phyloP scores from a whole-genome alignment of 192 early-diverging fungal species.

The Rhizophagus clarus region DNA sequence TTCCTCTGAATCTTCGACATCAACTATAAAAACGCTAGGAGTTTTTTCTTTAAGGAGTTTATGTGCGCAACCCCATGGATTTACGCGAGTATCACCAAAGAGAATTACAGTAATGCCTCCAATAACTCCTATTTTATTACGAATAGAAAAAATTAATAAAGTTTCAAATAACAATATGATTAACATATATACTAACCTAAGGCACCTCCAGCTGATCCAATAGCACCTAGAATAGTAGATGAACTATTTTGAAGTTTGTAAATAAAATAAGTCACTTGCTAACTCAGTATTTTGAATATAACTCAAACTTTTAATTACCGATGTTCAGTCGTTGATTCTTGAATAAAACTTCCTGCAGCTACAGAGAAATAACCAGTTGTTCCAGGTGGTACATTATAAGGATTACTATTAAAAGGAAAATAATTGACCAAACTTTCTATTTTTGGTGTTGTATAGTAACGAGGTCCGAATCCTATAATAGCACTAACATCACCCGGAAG shows the following conservation, averaged over 20 bases:
- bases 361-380: constrained; percentile 20
- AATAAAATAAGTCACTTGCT: background rate
- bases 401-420: constrained; percentile 9
- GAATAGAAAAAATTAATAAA: background rate
- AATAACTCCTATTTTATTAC: background rate
- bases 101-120: background rate
- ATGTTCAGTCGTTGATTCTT: background rate
- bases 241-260: background rate
- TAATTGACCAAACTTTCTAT: constrained; percentile 2
- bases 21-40: too few relatives aligned
- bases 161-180: background rate
- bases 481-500: background rate
- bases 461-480: background rate
- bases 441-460: background rate
- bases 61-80: background rate
- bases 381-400: background rate
- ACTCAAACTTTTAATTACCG: background rate
- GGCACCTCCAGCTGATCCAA: background rate
- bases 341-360: constrained; percentile 20
- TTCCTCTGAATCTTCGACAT: too few relatives aligned
- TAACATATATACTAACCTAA: constrained; percentile 6
- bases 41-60: background rate
- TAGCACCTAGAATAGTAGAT: background rate
- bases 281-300: background rate
- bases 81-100: background rate